Base-by-base conservation (phyloP, 345 rosid species). In the Tarenaya hassleriana region DNA sequence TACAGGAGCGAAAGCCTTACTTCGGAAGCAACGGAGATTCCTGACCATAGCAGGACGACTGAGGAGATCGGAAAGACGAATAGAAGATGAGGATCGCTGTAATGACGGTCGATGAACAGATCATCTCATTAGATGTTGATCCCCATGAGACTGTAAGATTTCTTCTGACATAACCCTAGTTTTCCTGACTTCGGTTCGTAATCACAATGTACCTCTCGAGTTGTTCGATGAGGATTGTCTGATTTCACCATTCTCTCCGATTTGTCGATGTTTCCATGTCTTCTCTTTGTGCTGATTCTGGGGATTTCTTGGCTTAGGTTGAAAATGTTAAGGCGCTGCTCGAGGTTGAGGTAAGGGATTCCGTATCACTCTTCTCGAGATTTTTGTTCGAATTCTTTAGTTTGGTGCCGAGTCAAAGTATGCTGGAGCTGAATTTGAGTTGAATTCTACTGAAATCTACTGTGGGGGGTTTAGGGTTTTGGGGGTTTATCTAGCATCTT, bases 241-340 rank as follows among this genome's bases (percentile, higher is more conserved):
- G 11, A 35, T 35, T 35, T 35, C n/a, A 7, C 11, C 13, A 9
- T 35, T 35, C 2, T 10, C 9, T 35, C 11, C 3, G 11, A 3
- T 35, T 11, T 0, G 11, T 7, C 7, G 40, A 35, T 10, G n/a
- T n/a, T n/a, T n/a, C n/a, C n/a, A n/a, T n/a, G n/a, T n/a, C n/a
- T n/a, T 35, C 9, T 35, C 10, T 35, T 35, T 35, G 11, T 35
- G 9, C 9, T 35, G 40, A 35, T 35, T 3, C 40, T 35, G 9
- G 40, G 40, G 11, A 9, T 35, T 35, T 3, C 9, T 46, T 18
- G 16, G 34, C 13, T 53, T 58, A 82, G 90, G 81, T 85, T 52
- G 95, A 82, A 46, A 85, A 82, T 57, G 77, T 85, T 54, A 85
- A 85, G 61, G 89, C 95, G 49, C 63, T 85, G 66, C 81, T 82